These are phyloP conservation scores for Kingdonia uniflora DNA, from an alignment of 164 flowering plant species.

Conservation along the genomic window DNA sequence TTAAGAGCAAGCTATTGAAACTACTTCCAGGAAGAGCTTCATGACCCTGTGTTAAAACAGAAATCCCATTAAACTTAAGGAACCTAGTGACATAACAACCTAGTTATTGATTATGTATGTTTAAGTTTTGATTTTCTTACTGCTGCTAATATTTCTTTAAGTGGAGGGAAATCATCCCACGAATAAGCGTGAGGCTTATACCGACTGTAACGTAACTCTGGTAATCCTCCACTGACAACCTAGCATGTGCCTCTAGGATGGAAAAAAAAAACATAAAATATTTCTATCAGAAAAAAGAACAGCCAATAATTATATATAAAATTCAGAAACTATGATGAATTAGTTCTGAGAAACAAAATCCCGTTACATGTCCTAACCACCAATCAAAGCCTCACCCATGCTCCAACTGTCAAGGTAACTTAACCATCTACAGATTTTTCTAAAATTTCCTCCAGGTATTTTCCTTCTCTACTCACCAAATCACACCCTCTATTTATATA, in stretches of 20 bases:
- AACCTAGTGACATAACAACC: neutral
- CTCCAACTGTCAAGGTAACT: too few relatives aligned
- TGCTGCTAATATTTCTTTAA: conserved; percentile 44
- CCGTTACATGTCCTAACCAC: too few relatives aligned
- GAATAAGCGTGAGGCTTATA: conserved; percentile 64
- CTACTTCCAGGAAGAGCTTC: conserved; percentile 76
- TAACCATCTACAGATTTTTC: too few relatives aligned
- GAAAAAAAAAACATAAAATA: conserved; percentile 1
- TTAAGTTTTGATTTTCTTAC: conserved; percentile 24
- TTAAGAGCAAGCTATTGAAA: conserved; percentile 79
- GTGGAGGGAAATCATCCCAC: conserved; percentile 84
- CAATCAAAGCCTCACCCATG: too few relatives aligned
- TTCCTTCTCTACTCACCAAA: too few relatives aligned
- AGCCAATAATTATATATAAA: too few relatives aligned
- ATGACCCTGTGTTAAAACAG: conserved; percentile 38
- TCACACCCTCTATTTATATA: too few relatives aligned
- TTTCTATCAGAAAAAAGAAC: too few relatives aligned
- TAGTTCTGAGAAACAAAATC: too few relatives aligned
- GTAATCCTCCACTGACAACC: conserved; percentile 58
- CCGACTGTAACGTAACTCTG: conserved; percentile 69
- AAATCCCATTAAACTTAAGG: neutral
- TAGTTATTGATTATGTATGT: neutral
- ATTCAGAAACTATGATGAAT: too few relatives aligned
- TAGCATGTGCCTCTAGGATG: conserved; percentile 94
- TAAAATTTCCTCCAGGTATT: too few relatives aligned